phyloP scores from a whole-genome alignment of 352 stramenopile species.

The Phytopythium mirpurense region DNA sequence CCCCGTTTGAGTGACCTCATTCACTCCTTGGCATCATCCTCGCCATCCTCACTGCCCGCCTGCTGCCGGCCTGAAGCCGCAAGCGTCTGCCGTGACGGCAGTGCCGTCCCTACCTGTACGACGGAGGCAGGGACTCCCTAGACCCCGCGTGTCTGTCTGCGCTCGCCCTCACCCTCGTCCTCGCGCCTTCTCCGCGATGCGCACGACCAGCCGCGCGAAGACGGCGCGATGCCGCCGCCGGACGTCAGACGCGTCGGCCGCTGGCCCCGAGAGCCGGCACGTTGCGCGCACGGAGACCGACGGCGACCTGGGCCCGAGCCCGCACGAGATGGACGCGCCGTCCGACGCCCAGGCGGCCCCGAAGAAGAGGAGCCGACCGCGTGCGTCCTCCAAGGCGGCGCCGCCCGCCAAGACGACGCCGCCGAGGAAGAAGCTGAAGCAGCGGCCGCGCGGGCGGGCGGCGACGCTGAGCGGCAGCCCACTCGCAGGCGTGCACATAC shows the following conservation, averaged over 20 bases:
- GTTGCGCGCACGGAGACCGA: too few species aligned
- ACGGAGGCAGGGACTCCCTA: too few species aligned
- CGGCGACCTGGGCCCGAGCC: background rate
- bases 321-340: background rate
- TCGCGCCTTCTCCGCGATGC: background rate
- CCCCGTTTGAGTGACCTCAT: background rate
- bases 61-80: too few species aligned
- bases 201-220: background rate
- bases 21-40: background rate
- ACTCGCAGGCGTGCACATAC: background rate
- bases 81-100: too few species aligned
- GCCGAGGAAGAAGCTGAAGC: background rate
- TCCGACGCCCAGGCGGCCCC: background rate
- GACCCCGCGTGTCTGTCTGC: too few species aligned
- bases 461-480: background rate
- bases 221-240: background rate
- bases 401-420: background rate
- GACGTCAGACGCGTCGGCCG: background rate
- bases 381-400: background rate
- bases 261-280: background rate
- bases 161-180: too few species aligned
- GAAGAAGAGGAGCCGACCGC: background rate
- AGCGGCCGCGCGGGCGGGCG: background rate
- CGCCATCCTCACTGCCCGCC: too few species aligned
- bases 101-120: too few species aligned